phyloP scores from a whole-genome alignment of 768 basidiomycete species.

The Amyloporia xantha region DNA sequence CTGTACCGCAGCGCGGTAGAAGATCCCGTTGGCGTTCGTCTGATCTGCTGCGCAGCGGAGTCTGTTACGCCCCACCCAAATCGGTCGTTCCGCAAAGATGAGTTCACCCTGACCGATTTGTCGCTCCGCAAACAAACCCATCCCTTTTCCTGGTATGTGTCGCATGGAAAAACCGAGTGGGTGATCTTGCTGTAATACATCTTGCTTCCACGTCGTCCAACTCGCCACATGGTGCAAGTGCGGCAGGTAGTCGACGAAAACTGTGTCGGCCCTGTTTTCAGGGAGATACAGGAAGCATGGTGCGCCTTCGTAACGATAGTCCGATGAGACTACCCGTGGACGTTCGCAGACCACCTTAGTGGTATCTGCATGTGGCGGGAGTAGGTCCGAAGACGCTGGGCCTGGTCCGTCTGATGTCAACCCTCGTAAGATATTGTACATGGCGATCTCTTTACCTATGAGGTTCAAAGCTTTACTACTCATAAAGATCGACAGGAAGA shows the following conservation, averaged over 20 bases:
- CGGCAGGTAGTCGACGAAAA: neutral
- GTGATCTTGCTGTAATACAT: neutral
- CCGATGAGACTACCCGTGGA: neutral
- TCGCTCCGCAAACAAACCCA: neutral
- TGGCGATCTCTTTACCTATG: no score
- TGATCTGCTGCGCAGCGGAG: neutral
- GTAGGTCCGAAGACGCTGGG: no score
- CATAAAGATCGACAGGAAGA: no score
- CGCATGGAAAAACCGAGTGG: neutral
- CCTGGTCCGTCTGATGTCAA: no score
- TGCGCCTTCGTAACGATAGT: neutral
- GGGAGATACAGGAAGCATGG: neutral
- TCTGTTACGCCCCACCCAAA: neutral
- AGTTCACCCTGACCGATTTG: neutral
- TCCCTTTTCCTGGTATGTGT: neutral
- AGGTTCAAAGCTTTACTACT: no score
- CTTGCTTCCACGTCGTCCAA: neutral
- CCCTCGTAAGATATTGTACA: no score
- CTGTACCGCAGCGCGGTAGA: neutral
- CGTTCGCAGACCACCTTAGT: neutral
- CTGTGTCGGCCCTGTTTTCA: neutral
- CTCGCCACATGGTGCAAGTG: neutral
- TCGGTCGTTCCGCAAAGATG: neutral
- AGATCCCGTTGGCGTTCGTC: neutral
- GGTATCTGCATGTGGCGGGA: neutral